Conservation (phyloP, 1,284 basidiomycete genomes). For the Ceratobasidium papillatum region DNA sequence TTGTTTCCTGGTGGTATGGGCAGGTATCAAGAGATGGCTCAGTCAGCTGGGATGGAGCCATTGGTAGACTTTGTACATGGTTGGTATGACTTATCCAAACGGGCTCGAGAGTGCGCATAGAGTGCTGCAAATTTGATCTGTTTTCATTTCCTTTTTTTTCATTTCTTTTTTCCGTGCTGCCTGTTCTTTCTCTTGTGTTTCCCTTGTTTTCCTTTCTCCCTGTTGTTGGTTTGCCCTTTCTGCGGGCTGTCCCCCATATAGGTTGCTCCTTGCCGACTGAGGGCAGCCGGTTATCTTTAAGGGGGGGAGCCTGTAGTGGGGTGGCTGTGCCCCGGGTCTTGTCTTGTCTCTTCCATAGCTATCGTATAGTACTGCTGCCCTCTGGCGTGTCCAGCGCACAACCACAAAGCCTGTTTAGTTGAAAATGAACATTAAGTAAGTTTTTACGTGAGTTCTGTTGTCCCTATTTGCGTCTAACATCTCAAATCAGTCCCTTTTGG, state of each 20-base stretch:
- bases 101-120: not conserved
- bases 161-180: too few relatives aligned
- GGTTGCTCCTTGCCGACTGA: slow-evolving; percentile 1
- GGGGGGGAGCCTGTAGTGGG: too few relatives aligned
- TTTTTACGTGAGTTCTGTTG: too few relatives aligned
- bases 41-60: not conserved
- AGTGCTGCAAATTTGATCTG: not conserved
- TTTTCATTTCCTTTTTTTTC: not conserved
- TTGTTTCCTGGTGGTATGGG: not conserved
- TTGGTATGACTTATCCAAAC: not conserved
- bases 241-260: too few relatives aligned
- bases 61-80: not conserved
- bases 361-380: not conserved
- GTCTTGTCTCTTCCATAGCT: not conserved
- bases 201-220: not conserved
- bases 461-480: too few relatives aligned
- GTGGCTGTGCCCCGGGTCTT: too few relatives aligned
- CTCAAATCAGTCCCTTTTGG: too few relatives aligned
- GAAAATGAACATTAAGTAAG: too few relatives aligned
- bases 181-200: not conserved
- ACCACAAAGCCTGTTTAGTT: too few relatives aligned
- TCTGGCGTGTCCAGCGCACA: not conserved
- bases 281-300: not conserved
- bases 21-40: not conserved
- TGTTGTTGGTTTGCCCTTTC: not conserved